Evolutionary conservation across 208 protist species (phyloP), one percentile per base, ranked within the genome.

Genomic region (Balamuthia mandrillaris): DNA sequence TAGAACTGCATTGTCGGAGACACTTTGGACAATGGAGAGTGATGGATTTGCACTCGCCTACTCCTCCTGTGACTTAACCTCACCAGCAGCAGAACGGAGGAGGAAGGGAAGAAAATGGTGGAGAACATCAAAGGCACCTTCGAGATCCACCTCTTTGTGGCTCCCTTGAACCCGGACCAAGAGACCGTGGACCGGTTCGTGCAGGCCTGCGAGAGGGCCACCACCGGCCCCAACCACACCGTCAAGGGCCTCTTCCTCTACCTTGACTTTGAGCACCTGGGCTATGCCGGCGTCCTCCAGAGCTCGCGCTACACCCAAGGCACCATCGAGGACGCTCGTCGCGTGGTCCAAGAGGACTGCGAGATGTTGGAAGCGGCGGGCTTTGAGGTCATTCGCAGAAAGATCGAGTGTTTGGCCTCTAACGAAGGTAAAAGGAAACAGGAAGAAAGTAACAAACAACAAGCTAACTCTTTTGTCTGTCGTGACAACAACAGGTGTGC

Each of bases 71-170:
- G n/a, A n/a, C n/a, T n/a, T n/a, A n/a, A n/a, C n/a, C n/a, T n/a
- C n/a, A n/a, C n/a, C n/a, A n/a, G n/a, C n/a, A n/a, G n/a, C n/a
- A n/a, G n/a, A n/a, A n/a, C n/a, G n/a, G n/a, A n/a, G n/a, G n/a
- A n/a, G n/a, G n/a, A n/a, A n/a, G n/a, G n/a, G n/a, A n/a, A n/a
- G n/a, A n/a, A n/a, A n/a, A n/a, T n/a, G n/a, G n/a, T n/a, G n/a
- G n/a, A n/a, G n/a, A n/a, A n/a, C n/a, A n/a, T 72, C 63, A 45
- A 27, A 35, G 63, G 63, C 63, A 72, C 63, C 3, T 72, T 72
- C 33, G 63, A 72, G 39, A 72, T 72, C 33, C 63, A 72, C 37
- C 44, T 72, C 63, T 72, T 72, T 14, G 63, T 72, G 10, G 63
- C 44, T n/a, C 63, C 63, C 2, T 42, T 72, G n/a, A 49, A 72